Conservation (phyloP, 495 filamentous ascomycete genomes). For the Delitschia confertaspora region DNA sequence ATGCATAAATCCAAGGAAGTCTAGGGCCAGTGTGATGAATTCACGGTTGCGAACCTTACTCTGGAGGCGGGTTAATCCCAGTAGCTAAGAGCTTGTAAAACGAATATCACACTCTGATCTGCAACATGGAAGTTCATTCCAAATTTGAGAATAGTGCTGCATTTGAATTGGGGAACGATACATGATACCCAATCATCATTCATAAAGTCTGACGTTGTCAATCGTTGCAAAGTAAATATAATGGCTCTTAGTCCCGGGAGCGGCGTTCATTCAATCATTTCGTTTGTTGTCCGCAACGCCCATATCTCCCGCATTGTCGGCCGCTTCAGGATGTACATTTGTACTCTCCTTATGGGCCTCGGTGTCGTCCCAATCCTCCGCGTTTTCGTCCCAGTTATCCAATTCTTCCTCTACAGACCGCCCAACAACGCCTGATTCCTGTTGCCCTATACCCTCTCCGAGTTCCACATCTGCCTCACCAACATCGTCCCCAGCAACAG, state of each 20-base stretch:
- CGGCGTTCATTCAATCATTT: conserved; percentile 11
- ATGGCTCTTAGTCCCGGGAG: neutral
- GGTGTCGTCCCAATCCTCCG: conserved; percentile 60
- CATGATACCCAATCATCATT: neutral
- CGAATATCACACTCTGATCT: conserved; percentile 20
- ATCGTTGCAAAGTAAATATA: neutral
- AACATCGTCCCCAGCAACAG: conserved; percentile 48
- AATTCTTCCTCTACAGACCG: conserved; percentile 59
- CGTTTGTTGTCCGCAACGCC: conserved; percentile 21
- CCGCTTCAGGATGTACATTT: conserved; percentile 1
- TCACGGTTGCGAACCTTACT: conserved; percentile 12
- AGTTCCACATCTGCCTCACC: conserved; percentile 43
- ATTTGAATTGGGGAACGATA: conserved; percentile 4
- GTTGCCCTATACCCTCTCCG: conserved; percentile 26
- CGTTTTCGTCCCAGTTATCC: conserved; percentile 79
- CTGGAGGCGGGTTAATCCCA: conserved; percentile 4
- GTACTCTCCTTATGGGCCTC: conserved; percentile 7
- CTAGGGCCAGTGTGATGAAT: conserved; percentile 11
- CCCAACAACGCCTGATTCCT: conserved; percentile 28
- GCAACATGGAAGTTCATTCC: conserved; percentile 2
- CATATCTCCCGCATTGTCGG: conserved; percentile 17
- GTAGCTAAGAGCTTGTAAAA: conserved; percentile 23
- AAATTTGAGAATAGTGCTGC: conserved; percentile 2
- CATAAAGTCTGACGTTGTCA: neutral
- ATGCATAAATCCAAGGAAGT: conserved; percentile 21